Percentiles rank a stretch among this genome's conserved stretches.
phyloP scores from a whole-genome alignment of 1,139 yeast genomes.

The Debaryomyces subglobosus region DNA sequence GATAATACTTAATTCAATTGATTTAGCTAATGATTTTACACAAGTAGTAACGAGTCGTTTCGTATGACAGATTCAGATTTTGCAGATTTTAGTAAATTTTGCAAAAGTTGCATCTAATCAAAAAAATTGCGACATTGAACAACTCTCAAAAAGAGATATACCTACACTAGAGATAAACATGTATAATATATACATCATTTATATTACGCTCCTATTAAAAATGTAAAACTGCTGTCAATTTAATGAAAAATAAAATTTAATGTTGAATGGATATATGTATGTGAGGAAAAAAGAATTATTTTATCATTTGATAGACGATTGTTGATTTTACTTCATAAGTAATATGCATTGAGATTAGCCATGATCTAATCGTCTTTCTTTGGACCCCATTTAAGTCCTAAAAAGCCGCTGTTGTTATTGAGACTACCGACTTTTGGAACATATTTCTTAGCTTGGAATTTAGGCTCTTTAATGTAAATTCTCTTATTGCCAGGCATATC shows the following conservation, averaged over 20 bases:
- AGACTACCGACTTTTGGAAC: conserved; percentile 28
- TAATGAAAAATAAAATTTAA: not conserved
- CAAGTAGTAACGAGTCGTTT: too few species aligned
- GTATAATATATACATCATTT: not conserved
- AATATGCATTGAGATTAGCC: not conserved
- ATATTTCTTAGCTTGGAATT: conserved; percentile 41
- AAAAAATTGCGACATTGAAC: not conserved
- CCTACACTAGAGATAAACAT: not conserved
- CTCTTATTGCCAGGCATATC: conserved; percentile 75
- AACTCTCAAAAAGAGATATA: not conserved
- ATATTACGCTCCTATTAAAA: not conserved
- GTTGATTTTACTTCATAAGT: not conserved
- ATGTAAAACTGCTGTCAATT: not conserved
- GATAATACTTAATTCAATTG: too few species aligned
- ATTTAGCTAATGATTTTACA: too few species aligned
- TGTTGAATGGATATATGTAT: not conserved
- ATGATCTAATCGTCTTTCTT: conserved; percentile 47
- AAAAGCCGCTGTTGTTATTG: conserved; percentile 53
- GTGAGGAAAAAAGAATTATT: not conserved
- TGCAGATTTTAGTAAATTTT: not conserved
- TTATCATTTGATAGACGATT: not conserved
- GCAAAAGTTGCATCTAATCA: not conserved
- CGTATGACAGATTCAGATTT: too few species aligned
- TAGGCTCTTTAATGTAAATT: conserved; percentile 71
- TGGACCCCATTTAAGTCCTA: conserved; percentile 88